Evolutionary conservation across 2,329 filamentous ascomycete species (phyloP), one percentile per base, ranked within the genome.

Genomic region (Aspergillus sp.): DNA sequence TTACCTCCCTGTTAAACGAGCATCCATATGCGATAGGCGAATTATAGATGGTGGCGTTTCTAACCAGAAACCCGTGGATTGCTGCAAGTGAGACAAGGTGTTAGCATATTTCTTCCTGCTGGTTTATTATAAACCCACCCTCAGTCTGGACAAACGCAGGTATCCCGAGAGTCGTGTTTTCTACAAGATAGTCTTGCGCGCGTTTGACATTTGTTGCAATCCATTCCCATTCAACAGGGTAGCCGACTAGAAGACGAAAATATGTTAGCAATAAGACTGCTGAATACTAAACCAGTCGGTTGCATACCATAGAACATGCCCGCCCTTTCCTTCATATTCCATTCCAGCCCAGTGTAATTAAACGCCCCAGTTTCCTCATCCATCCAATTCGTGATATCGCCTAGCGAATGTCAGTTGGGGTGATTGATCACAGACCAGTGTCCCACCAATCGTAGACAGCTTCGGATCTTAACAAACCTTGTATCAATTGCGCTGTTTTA

Each of bases 11-110:
- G 67, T 91, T 89, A 76, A 86, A 91, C 0, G 88, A 88, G 66
- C 87, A 90, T 15, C 84, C 88, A 53, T 89, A 84, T 7, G 79
- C 88, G 63, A 91, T 90, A 0, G 89, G 89, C 1, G 86, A 89
- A 73, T 91, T 91, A 78, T 91, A 92, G 58, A 91, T 89, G 1
- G 89, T 91, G 3, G 87, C 88, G 69, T 91, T 91, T 9, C 83
- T 82, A 43, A 88, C 82, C 32, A 90, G 76, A 62, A 91, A 86
- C 1, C 88, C 89, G 66, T 91, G 89, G 44, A 91, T 88, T 38
- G 67, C 67, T 69, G 17, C 45, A 20, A 12, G 12, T 18, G 12
- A n/a, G 48, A 17, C 12, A 13, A 42, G 4, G 9, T 3, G 34
- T 57, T 8, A 53, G 30, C 20, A 12, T 17, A 5, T 9, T 3